phyloP scores from a whole-genome alignment of 305 asterid species.

The Fraxinus xanthoxyloides region DNA sequence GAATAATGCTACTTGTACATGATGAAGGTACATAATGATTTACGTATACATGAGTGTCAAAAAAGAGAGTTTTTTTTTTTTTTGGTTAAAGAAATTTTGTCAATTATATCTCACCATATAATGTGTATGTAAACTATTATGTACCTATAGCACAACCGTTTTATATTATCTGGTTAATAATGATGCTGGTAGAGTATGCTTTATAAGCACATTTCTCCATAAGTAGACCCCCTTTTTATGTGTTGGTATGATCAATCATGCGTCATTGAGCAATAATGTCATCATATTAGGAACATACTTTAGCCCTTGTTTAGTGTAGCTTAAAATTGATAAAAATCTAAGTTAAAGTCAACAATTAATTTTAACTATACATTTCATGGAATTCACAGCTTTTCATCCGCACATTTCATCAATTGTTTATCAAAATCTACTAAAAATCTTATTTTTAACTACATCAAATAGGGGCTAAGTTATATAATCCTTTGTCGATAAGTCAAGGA shows the following conservation, averaged over 20 bases:
- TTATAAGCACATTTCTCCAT: not conserved
- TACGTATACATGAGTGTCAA: no score
- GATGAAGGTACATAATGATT: no score
- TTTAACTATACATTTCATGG: no score
- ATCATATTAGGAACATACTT: not conserved
- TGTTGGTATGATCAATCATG: not conserved
- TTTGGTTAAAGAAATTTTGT: no score
- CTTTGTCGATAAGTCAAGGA: not conserved
- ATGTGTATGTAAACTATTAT: no score
- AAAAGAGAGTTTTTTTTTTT: no score
- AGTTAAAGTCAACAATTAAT: not conserved
- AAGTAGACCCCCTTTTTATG: not conserved
- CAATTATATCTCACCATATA: no score
- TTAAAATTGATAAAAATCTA: no score
- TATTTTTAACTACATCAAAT: not conserved
- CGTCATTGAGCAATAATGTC: not conserved
- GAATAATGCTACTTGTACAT: no score
- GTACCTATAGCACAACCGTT: no score
- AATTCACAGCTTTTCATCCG: not conserved
- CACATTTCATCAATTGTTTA: not conserved
- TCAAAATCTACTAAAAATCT: no score
- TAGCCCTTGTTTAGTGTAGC: not conserved
- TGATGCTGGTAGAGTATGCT: not conserved
- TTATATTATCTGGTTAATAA: not conserved
- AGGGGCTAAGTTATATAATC: not conserved